Percentiles rank a stretch among this genome's conserved stretches.
These are phyloP conservation scores for Stephania japonica DNA, from an alignment of 164 flowering plant species.

Conservation along the genomic window DNA sequence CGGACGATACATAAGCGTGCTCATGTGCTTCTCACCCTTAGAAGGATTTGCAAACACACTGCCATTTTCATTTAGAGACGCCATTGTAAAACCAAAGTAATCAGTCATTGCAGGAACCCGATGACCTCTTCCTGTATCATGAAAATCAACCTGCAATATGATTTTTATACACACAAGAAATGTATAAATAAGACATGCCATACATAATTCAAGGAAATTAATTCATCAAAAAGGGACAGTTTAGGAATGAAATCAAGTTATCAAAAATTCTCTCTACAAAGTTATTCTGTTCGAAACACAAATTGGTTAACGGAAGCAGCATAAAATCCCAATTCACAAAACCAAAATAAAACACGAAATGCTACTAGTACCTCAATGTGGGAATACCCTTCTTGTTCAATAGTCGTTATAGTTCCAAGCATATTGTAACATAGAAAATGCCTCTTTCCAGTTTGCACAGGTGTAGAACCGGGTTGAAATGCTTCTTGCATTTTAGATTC, in stretches of 20 bases:
- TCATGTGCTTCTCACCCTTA: constrained; percentile 87
- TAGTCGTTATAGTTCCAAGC: constrained; percentile 83
- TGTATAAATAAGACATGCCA: background rate
- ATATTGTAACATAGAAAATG: constrained; percentile 89
- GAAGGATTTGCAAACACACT: constrained; percentile 89
- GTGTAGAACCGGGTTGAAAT: constrained; percentile 93
- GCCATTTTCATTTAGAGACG: constrained; percentile 85
- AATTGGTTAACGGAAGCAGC: background rate
- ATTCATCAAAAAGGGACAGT: background rate
- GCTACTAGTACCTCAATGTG: constrained; percentile 75
- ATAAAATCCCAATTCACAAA: background rate
- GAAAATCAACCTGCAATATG: constrained; percentile 80
- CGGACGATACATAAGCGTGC: constrained; percentile 97
- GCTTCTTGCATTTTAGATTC: constrained; percentile 67
- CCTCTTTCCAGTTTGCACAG: constrained; percentile 64
- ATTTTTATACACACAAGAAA: background rate
- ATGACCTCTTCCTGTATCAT: constrained; percentile 89
- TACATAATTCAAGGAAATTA: background rate
- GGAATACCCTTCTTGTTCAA: constrained; percentile 73
- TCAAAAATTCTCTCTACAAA: background rate
- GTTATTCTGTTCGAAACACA: background rate
- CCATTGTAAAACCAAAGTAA: constrained; percentile 95
- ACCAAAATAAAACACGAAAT: background rate
- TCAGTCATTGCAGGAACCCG: constrained; percentile 98
- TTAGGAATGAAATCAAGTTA: background rate